Base-by-base conservation (phyloP, 179 eudicot species). In the Silene coronaria region DNA sequence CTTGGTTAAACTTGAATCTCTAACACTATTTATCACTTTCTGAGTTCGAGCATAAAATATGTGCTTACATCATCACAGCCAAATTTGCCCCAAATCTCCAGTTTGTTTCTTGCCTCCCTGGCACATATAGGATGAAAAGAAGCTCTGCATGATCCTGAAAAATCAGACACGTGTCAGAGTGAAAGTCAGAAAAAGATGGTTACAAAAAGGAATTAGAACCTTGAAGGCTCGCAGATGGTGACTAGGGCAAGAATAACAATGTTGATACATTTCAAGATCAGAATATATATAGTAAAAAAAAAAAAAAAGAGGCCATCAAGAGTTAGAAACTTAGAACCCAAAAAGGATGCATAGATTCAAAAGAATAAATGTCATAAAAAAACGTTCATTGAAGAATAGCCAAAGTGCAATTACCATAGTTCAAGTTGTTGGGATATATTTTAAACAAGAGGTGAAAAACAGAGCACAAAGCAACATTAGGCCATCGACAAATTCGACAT, bases 61-160 rank as follows among this genome's bases (percentile, higher is more conserved):
- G 48, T 64, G 70, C 96, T 85, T 84, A 95, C 99, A 81, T 95
- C 97, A 87, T 95, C 96, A 84, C 89, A 89, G 63, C 97, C 97
- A 72, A 88, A 84, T 78, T 87, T 91, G 19, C 97, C 97, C 99
- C 99, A 95, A 16, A 92, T 86, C 88, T 95, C 99, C 84, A 95
- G 96, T 81, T 88, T 87, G 76, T 91, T 84, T 77, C 84, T 86
- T 72, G 97, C 97, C 82, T 92, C 97, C 87, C 99, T 89, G 17
- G 97, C 99, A 83, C 99, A 95, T 76, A 87, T 86, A 73, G 99
- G 99, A 80, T 95, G 99, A 77, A 95, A 89, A 5, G 99, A 86
- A 81, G 90, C 85, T 87, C 99, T 84, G 82, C 99, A 95, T 73
- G 99, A 76, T 75, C 99, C 99, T 95, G 83, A 76, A 74, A 70